Base-by-base conservation (phyloP, 2,329 filamentous ascomycete species). In the Colletotrichum acutatum region DNA sequence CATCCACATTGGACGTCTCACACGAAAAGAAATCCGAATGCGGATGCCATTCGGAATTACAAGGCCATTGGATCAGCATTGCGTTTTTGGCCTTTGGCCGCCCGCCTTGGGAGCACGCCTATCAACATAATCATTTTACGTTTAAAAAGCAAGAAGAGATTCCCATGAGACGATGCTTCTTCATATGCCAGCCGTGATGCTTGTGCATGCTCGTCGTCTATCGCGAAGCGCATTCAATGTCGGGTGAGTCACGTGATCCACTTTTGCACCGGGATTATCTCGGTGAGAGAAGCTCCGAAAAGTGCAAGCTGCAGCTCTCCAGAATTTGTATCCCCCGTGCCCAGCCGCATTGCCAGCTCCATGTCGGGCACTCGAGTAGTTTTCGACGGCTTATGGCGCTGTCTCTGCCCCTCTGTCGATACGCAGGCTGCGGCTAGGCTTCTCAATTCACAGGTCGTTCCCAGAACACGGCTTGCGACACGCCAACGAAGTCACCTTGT, bases 361-460 rank as follows among this genome's bases (percentile, higher is more conserved):
- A 86, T 86, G 84, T 78, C 80, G 53, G 77, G 79, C 69, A 76
- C 80, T 61, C 82, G 82, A 74, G 76, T 87, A 63, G 79, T 84
- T 2, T 78, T 86, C 46, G 90, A 93, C 79, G 89, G 90, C 73
- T 85, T 93, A 58, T 92, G 90, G 89, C 88, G 88, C 78, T 91
- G 88, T 78, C 82, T 93, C 19, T 92, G 89, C 77, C 90, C 90
- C 14, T 87, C 86, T 9, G 83, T 89, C 70, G 86, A 89, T 76
- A 75, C 81, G 7, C 70, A 76, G 5, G 77, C 81, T 2, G 77
- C 87, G 14, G 79, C 80, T 4, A 82, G 77, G 64, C 78, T 82
- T 19, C 71, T 82, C 69, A 75, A 68, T 68, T 66, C 56, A 16
- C 72, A 78, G 16, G 70, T 59, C 30, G 74, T 75, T 67, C 77